Base-by-base conservation (phyloP, 2,329 filamentous ascomycete species). In the Fusarium sp. region DNA sequence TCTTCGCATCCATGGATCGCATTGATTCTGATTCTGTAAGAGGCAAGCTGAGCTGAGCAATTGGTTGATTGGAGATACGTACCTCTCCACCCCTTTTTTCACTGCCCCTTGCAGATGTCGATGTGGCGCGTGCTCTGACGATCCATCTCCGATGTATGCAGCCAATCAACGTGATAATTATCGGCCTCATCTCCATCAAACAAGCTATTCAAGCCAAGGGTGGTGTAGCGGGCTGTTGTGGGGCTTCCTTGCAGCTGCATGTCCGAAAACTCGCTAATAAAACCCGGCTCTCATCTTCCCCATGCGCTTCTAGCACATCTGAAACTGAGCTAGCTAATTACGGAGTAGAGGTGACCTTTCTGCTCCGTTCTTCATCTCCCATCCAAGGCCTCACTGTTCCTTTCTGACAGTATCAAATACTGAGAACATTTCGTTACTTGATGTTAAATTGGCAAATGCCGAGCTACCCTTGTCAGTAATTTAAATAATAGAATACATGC, bases 241-340 rank as follows among this genome's bases (percentile, higher is more conserved):
- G 69, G 45, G 49, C 51, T 48, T 29, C 55, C 66, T 48, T 49
- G 37, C 45, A 52, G 31, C 39, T 63, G 62, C 59, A 48, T 63
- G 35, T 54, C 35, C 54, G 44, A 55, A 60, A 60, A 41, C 62
- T 60, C 68, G 60, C 62, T 57, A 64, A 37, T 55, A 51, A 37
- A 59, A 63, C 46, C 57, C 45, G 27, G 59, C 49, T 49, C 62
- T 65, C 37, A 52, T 59, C 44, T 39, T 60, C 63, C 55, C 67
- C 63, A 67, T 69, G 62, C 38, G 51, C 48, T 58, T 56, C 33
- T 59, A 62, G 51, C 45, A 68, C 73, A 41, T 76, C 72, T 78
- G 76, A 78, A 78, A 78, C 76, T 39, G 57, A 55, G 51, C 76
- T 77, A 78, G n/a, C n/a, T n/a, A n/a, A n/a, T n/a, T n/a, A n/a